A percentile compares a stretch with the other conserved stretches of the same genome.
These are phyloP conservation scores for Coprinopsis marcescibilis DNA, from an alignment of 768 basidiomycete species.

Conservation along the genomic window DNA sequence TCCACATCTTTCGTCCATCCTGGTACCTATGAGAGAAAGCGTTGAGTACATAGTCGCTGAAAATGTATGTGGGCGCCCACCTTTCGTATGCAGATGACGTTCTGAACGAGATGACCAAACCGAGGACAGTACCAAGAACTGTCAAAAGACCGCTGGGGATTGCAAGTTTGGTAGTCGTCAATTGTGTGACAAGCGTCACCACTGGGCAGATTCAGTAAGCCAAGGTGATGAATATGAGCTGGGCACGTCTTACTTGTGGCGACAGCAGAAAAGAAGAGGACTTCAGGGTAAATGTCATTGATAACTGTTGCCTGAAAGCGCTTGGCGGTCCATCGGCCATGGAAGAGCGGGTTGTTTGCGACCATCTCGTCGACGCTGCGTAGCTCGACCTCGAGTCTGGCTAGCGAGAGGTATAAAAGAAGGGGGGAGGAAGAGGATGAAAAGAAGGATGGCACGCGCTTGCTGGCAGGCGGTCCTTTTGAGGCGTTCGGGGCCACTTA, in stretches of 20 bases:
- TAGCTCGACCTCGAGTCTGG: not conserved
- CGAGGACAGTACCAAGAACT: conserved; percentile 69
- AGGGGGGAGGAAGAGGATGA: not conserved
- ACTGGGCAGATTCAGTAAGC: conserved; percentile 29
- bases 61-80: conserved; percentile 43
- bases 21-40: too few species aligned
- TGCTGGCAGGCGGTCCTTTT: conserved; percentile 2
- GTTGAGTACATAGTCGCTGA: conserved; percentile 42
- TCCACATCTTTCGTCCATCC: conserved; percentile 70
- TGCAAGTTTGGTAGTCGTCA: conserved; percentile 42
- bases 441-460: not conserved
- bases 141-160: conserved; percentile 47
- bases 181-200: conserved; percentile 49
- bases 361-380: conserved; percentile 28
- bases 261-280: conserved; percentile 54
- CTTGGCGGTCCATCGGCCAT: conserved; percentile 41
- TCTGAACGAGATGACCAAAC: conserved; percentile 66
- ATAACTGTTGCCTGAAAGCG: conserved; percentile 55
- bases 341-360: conserved; percentile 40
- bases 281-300: conserved; percentile 63
- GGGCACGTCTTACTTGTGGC: conserved; percentile 39
- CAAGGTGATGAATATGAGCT: not conserved
- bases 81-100: conserved; percentile 50
- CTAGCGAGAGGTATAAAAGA: not conserved
- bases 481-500: not conserved